phyloP scores from a whole-genome alignment of 257 asterid species.

The Linaria vulgaris region DNA sequence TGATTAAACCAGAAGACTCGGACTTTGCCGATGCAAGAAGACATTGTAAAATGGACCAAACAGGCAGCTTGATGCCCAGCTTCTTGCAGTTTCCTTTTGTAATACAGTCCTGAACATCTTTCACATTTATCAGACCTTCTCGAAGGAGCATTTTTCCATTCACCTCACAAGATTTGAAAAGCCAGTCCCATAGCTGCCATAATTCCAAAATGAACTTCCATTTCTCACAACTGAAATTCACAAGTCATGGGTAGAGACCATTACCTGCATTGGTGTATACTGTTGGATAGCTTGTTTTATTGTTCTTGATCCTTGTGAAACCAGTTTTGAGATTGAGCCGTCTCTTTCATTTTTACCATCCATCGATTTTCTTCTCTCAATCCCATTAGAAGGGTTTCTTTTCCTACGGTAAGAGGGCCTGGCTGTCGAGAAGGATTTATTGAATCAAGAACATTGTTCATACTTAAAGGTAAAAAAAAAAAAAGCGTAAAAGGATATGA shows the following conservation, averaged over 20 bases:
- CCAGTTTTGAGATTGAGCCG: conserved; percentile 51
- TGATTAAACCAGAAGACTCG: conserved; percentile 57
- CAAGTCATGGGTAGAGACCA: background rate
- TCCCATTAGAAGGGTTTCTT: conserved; percentile 33
- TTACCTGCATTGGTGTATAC: conserved; percentile 76
- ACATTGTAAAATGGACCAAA: conserved; percentile 74
- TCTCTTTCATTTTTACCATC: conserved; percentile 47
- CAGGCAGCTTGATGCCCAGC: conserved; percentile 76
- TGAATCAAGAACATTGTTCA: conserved; percentile 33
- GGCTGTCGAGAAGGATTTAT: conserved; percentile 52
- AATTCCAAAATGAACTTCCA: conserved; percentile 10
- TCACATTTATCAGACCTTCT: conserved; percentile 62
- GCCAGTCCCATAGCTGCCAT: conserved; percentile 85
- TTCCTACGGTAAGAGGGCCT: conserved; percentile 80
- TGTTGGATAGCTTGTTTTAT: conserved; percentile 61
- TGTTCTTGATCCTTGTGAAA: conserved; percentile 73
- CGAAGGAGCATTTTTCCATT: conserved; percentile 63
- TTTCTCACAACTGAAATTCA: background rate
- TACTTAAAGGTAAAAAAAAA: background rate
- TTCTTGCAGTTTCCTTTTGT: conserved; percentile 71
- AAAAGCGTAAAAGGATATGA: background rate
- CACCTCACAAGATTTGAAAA: conserved; percentile 73
- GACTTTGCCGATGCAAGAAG: conserved; percentile 70
- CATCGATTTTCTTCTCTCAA: conserved; percentile 39
- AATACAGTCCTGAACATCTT: conserved; percentile 69